Base-by-base conservation (phyloP, 768 basidiomycete species). In the Calvatia gigantea region DNA sequence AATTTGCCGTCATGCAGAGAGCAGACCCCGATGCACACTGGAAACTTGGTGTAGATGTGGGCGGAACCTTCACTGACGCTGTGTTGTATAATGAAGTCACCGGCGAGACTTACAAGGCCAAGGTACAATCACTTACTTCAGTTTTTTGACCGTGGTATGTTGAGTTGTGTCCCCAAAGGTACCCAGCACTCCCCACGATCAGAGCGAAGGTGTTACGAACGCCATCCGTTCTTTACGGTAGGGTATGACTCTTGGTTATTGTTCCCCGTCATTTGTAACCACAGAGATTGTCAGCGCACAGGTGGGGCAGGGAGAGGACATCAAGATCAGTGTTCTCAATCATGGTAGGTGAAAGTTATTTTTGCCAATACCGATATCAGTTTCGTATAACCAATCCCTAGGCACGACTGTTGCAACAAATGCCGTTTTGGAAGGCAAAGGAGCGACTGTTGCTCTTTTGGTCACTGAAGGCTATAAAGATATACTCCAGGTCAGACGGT, bases 331-430 rank as follows among this genome's bases (percentile, higher is more conserved):
- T 19, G 50, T 58, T 11, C 58, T 66, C n/a, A 64, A 65, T 46
- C 66, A 67, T 51, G 65, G 66, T 49, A 58, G 27, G 35, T 47
- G 9, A 11, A 5, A 9, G 14, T 21, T 25, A 15, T 37, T 54
- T 27, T 17, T n/a, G 17, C 9, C 11, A 21, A 25, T 12, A 7
- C 41, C 5, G 6, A 9, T 32, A 21, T 17, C 8, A n/a, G 19
- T 33, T 23, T 28, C n/a, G 21, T 25, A 53, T 53, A 23, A 31
- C 28, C 43, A 14, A 17, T 11, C n/a, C 8, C 17, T 32, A 61
- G 60, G 60, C 12, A 61, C 66, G 1, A 69, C 67, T 2, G 58
- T 66, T 35, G 68, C 67, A 3, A 69, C 68, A n/a, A 69, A 69
- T 51, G 68, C 68, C 2, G 59, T 69, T 28, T 60, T 69, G 28